Evolutionary conservation across 495 filamentous ascomycete genomes (phyloP), one percentile per base, ranked within the genome.

Genomic region (Tuber umbilicatum): DNA sequence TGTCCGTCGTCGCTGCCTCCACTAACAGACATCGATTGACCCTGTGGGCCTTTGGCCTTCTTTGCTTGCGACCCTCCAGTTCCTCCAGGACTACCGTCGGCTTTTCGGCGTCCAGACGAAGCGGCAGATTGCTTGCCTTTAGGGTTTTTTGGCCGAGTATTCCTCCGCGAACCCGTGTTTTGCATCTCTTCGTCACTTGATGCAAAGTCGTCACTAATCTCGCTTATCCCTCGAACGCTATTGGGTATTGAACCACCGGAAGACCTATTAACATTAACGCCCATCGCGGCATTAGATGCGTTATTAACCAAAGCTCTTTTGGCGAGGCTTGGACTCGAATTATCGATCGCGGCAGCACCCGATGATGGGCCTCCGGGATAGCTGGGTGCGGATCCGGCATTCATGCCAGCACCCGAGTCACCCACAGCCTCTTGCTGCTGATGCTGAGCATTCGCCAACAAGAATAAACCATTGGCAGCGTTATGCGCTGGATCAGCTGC

Each of bases 381-480:
- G 31, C 71, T 68, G 19, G 75, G 16, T 31, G 71, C 71, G 27
- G 73, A 70, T 64, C 55, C 55, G 31, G 55, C 27, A 35, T 64
- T 64, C 35, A 70, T 70, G 27, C 42, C 39, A 31, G 55, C 43
- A 45, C 67, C 71, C 38, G 74, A 68, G 1, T 38, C 27, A 17
- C 73, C n/a, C 27, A 70, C 38, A 23, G 75, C 84, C 83, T 67
- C 84, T 83, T 43, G 86, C 86, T 68, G 87, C 82, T 71, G 89
- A 85, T 47, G 88, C 85, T 78, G 87, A 87, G 70, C 88, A 85
- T 93, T 91, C 10, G 96, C 94, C 64, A 99, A 85, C 86, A 97
- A 90, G 81, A 91, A 97, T 2, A 99, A 87, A 19, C 96, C 94
- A 80, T 97, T 99, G 41, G 95, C 95, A 35, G 95, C 95, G 85